A percentile compares a stretch with the other conserved stretches of the same genome.
phyloP scores from a whole-genome alignment of 257 asterid species.

The Misopates orontium region DNA sequence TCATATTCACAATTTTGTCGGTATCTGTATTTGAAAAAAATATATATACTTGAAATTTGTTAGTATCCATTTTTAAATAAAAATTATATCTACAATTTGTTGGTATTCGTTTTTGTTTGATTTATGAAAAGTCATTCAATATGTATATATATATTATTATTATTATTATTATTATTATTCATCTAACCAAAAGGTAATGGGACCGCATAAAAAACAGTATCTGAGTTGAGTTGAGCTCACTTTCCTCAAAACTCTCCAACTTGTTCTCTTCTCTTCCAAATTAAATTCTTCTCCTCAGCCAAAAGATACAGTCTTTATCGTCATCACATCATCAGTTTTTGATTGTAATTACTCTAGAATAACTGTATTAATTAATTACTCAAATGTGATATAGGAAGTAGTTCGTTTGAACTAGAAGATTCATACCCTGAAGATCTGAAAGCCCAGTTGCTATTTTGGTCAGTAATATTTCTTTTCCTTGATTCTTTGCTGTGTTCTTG shows the following conservation, averaged over 20 bases:
- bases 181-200: conserved; percentile 1
- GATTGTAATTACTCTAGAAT: conserved; percentile 1
- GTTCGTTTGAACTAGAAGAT: background rate
- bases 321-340: background rate
- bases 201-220: background rate
- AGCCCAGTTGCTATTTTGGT: conserved; percentile 30
- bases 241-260: conserved; percentile 10
- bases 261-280: background rate
- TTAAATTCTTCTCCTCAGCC: too few relatives aligned
- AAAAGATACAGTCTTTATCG: conserved; percentile 8
- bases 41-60: too few relatives aligned
- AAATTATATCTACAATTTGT: too few relatives aligned
- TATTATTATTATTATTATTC: background rate
- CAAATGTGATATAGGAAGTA: too few relatives aligned
- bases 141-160: background rate
- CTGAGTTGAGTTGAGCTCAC: conserved; percentile 23
- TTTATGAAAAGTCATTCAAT: too few relatives aligned
- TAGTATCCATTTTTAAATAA: too few relatives aligned
- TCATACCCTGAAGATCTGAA: conserved; percentile 36
- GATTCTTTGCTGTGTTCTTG: background rate
- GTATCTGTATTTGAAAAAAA: too few relatives aligned
- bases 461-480: conserved; percentile 20
- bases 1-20: too few relatives aligned
- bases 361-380: background rate
- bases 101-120: too few relatives aligned